Evolutionary conservation across 2,329 filamentous ascomycete species (phyloP), one percentile per base, ranked within the genome.

Genomic region (Arthrobotrys iridis): DNA sequence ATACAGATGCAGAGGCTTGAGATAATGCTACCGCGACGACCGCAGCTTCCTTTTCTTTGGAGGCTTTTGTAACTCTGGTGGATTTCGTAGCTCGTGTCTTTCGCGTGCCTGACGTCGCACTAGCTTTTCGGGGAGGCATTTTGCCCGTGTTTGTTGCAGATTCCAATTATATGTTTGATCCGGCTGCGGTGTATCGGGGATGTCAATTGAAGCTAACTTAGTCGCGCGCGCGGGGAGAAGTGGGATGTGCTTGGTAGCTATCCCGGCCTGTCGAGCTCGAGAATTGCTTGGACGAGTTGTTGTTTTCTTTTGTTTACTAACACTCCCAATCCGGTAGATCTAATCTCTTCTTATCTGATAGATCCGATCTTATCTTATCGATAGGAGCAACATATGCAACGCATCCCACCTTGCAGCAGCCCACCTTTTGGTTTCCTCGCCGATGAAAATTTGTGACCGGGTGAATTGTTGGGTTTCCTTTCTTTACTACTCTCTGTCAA

Each of bases 381-480:
- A 64, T 71, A 66, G 13, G 22, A 18, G 67, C 70, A 11, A 55
- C 70, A 55, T 52, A 60, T 67, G 62, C 68, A 73, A 73, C 68
- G 62, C 70, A 67, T 74, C 70, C 70, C 70, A 62, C 70, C 70
- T 57, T 73, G 60, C 65, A 70, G 59, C 67, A 72, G 33, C 67
- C 67, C 67, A 72, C 67, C 59, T 45, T 46, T 30, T 43, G 45
- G 41, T 13, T 45, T 15, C 37, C 57, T 55, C 46, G 50, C 50
- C 50, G 45, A 52, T 52, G 60, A 52, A 57, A 52, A 41, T 65
- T 26, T 55, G 50, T 55, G 50, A 55, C 50, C 28, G 50, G 50
- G 35, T 55, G 50, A 55, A 55, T 55, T 55, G 30, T 55, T 55
- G 18, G 30, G 18, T 55, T 45, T 18, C 20, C 28, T 55, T 37